These are phyloP conservation scores for Rutstroemia sp. DNA, from an alignment of 2,329 filamentous ascomycete species.

Conservation along the genomic window DNA sequence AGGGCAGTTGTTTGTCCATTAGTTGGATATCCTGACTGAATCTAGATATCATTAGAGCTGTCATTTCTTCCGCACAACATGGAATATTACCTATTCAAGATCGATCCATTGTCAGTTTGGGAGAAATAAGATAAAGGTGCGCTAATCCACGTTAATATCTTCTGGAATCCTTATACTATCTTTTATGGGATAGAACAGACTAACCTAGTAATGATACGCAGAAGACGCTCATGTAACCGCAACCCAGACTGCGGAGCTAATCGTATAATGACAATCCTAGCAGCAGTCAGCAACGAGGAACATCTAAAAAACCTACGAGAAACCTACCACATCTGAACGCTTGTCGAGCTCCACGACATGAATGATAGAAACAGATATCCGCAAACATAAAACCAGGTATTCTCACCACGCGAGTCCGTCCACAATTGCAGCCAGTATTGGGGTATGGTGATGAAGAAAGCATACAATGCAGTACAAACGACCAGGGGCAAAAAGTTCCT, in stretches of 20 bases:
- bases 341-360: not conserved
- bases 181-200: constrained; percentile 17
- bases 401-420: not conserved
- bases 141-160: not conserved
- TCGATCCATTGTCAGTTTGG: constrained; percentile 33
- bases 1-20: constrained; percentile 15
- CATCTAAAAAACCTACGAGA: not conserved
- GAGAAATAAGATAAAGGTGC: constrained; percentile 31
- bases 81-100: constrained; percentile 33
- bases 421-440: constrained; percentile 1
- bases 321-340: constrained; percentile 3
- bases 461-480: not conserved
- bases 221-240: constrained; percentile 26
- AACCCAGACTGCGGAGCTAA: constrained; percentile 34
- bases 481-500: not conserved
- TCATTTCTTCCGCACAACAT: not conserved
- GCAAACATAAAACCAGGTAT: not conserved
- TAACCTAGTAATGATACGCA: constrained; percentile 25
- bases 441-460: constrained; percentile 2
- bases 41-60: constrained; percentile 10
- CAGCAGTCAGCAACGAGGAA: not conserved
- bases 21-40: constrained; percentile 17
- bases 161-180: not conserved
- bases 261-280: constrained; percentile 16
- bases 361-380: not conserved